phyloP scores from a whole-genome alignment of 2,329 filamentous ascomycete species.

The Claviceps purpurea region DNA sequence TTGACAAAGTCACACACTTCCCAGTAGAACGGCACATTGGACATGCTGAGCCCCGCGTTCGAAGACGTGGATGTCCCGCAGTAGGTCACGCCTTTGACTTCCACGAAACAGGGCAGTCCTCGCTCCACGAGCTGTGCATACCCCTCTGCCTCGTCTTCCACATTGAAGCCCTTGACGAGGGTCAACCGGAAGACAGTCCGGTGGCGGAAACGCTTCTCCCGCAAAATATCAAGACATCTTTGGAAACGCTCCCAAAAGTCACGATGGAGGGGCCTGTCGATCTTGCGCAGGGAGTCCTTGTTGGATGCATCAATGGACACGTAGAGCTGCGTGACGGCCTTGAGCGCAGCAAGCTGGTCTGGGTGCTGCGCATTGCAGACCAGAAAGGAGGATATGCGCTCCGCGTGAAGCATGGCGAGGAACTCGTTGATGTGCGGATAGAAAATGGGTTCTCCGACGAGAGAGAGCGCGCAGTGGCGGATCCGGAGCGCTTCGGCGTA shows the following conservation, averaged over 20 bases:
- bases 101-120: slow-evolving; percentile 80
- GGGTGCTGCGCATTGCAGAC: slow-evolving; percentile 97
- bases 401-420: slow-evolving; percentile 64
- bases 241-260: slow-evolving; percentile 98
- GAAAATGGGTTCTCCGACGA: slow-evolving; percentile 97
- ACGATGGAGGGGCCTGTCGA: slow-evolving; percentile 82
- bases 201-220: slow-evolving; percentile 69
- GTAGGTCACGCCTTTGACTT: slow-evolving; percentile 94
- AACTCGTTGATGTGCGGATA: slow-evolving; percentile 97
- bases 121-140: slow-evolving; percentile 82
- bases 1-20: slow-evolving; percentile 76
- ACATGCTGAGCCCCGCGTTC: slow-evolving; percentile 83
- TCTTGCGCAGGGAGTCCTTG: slow-evolving; percentile 71
- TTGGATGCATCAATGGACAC: slow-evolving; percentile 94
- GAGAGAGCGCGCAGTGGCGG: slow-evolving; percentile 77
- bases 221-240: slow-evolving; percentile 77
- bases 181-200: slow-evolving; percentile 91
- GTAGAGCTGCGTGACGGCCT: slow-evolving; percentile 87
- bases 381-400: slow-evolving; percentile 84
- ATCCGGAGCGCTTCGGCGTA: slow-evolving; percentile 90
- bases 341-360: slow-evolving; percentile 68
- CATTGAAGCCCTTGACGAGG: slow-evolving; percentile 94
- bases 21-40: slow-evolving; percentile 91
- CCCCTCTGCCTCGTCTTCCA: slow-evolving; percentile 82
- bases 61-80: slow-evolving; percentile 81